These are phyloP conservation scores for Wickerhamiella sergipiensis DNA, from an alignment of 805 yeast genomes.

Conservation along the genomic window DNA sequence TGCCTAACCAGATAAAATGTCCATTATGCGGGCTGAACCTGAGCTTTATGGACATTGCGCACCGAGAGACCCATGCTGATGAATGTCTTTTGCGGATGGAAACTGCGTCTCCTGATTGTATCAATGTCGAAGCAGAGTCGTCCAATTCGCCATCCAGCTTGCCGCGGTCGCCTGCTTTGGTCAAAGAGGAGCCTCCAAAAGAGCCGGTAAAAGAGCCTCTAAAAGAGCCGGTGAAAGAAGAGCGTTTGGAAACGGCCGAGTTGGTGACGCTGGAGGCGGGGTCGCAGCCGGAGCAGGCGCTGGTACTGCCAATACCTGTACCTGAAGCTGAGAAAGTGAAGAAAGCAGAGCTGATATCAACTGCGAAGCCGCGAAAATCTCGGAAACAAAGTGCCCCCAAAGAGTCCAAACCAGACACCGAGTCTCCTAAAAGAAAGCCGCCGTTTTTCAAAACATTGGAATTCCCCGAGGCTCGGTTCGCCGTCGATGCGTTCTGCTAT, in stretches of 20 bases:
- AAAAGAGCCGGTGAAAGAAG: too few species aligned
- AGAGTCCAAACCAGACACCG: not conserved
- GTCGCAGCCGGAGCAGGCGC: too few species aligned
- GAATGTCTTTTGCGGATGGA: not conserved
- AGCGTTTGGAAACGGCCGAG: too few species aligned
- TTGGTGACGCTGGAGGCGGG: too few species aligned
- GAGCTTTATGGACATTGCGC: slow-evolving; percentile 8
- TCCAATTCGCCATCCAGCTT: too few species aligned
- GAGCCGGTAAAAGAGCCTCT: not conserved
- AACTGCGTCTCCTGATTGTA: not conserved
- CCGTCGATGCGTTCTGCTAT: slow-evolving; percentile 28
- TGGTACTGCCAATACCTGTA: too few species aligned
- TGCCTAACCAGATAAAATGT: slow-evolving; percentile 8
- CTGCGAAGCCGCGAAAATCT: not conserved
- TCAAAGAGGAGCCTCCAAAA: not conserved
- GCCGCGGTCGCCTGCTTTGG: too few species aligned
- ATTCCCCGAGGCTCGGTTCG: slow-evolving; percentile 19
- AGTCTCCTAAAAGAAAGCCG: slow-evolving; percentile 2
- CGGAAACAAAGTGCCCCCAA: not conserved
- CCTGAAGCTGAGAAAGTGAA: too few species aligned
- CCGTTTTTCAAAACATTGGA: slow-evolving; percentile 25
- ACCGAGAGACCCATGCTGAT: slow-evolving; percentile 22
- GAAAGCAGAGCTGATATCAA: too few species aligned
- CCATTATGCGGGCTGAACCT: slow-evolving; percentile 18
- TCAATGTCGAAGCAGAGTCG: too few species aligned